Base-by-base conservation (phyloP, 1,284 basidiomycete species). In the Marasmius tenuissimus region DNA sequence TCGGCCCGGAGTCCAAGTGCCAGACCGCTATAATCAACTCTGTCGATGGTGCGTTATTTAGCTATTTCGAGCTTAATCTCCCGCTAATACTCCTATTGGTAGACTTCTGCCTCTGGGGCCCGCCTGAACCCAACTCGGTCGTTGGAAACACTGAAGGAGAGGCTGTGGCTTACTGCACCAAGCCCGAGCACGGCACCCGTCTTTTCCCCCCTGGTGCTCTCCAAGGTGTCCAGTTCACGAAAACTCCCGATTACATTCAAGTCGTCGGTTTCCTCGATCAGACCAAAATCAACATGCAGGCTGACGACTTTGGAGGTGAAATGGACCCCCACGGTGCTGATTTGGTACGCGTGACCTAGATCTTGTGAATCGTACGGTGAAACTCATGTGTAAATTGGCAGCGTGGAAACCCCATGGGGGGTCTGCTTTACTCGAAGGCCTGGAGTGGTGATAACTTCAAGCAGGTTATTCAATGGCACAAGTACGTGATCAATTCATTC, bases 321-420 rank as follows among this genome's bases (percentile, higher is more conserved):
- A 76, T 85, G 3, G 84, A 85, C 62, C 77, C 80, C 12, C 78
- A 81, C 55, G 84, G 83, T 63, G 79, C 80, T 60, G 79, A 81
- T 64, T 63, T 73, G 49, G 77, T 78, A 57, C 6, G 75, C 63
- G 67, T 20, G 18, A 60, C 3, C 10, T 33, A 9, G 14, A 12
- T 5, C 10, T n/a, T n/a, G 22, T 34, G 20, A 33, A 16, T 35
- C 20, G 48, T 18, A 6, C 3, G 10, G 16, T 33, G 47, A 20
- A 33, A 38, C 12, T 16, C 10, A 50, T 40, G 12, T 39, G 4
- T 37, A 10, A 40, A 18, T 14, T 59, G 16, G 20, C 27, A 80
- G 86, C 72, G 80, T 74, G 81, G 79, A n/a, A 82, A 81, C 64
- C 79, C 79, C 3, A 67, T 85, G 64, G 85, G 84, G 52, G 84